Conservation (phyloP, 2,329 filamentous ascomycete genomes). For the Clarireedia sp. region DNA sequence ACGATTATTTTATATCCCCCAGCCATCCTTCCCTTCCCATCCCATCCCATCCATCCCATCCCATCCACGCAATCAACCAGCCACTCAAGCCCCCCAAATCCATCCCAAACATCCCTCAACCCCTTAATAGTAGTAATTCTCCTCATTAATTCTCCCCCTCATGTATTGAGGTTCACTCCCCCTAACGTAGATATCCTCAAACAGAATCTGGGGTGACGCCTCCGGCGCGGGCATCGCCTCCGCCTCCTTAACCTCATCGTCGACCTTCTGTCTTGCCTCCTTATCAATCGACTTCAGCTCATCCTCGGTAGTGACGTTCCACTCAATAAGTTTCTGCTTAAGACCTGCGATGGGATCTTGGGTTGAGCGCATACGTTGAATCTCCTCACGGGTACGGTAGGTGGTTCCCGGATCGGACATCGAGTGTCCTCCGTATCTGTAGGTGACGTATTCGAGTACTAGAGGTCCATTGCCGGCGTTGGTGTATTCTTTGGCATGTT, state of each 20-base stretch:
- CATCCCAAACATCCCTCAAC: background rate
- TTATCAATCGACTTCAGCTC: conserved; percentile 97
- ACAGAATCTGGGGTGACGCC: conserved; percentile 72
- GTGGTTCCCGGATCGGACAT: conserved; percentile 99
- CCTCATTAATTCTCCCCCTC: conserved; percentile 79
- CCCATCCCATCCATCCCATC: background rate
- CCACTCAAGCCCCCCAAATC: background rate
- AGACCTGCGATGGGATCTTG: conserved; percentile 97
- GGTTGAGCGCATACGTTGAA: conserved; percentile 98
- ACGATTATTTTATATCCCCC: background rate
- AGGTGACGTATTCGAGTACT: conserved; percentile 97
- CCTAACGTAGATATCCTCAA: conserved; percentile 90
- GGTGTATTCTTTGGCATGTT: conserved; percentile 88
- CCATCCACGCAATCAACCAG: background rate
- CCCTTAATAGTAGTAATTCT: conserved; percentile 64
- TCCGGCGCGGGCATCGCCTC: conserved; percentile 84
- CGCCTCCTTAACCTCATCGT: conserved; percentile 80
- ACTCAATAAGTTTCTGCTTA: conserved; percentile 97
- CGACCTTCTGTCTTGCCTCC: conserved; percentile 76
- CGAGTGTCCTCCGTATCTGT: conserved; percentile 98
- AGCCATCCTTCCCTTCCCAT: background rate
- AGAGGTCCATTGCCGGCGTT: conserved; percentile 79
- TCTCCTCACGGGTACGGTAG: conserved; percentile 98
- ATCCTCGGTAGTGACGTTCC: conserved; percentile 83
- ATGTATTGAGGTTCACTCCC: conserved; percentile 84